Evolutionary conservation across 2,329 filamentous ascomycete species (phyloP).

Genomic region (Phialemoniopsis sp.): DNA sequence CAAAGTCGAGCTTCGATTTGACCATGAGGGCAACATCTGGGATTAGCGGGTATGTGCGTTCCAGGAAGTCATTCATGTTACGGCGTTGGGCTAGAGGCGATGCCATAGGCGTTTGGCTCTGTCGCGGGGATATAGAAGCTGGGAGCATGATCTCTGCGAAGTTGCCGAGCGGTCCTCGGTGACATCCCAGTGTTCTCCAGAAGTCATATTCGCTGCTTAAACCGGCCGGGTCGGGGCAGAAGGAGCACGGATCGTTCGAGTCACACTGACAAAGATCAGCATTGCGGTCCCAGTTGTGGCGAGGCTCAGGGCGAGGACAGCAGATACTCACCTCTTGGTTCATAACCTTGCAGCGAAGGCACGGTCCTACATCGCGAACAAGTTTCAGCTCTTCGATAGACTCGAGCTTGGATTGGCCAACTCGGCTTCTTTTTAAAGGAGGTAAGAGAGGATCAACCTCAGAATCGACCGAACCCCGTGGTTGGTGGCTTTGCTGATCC

Average conservation of each 20-base stretch:
- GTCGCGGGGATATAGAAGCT: conserved; percentile 41
- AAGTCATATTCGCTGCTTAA: conserved; percentile 32
- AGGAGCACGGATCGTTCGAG: conserved; percentile 41
- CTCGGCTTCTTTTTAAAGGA: conserved; percentile 48
- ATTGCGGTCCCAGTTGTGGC: background rate
- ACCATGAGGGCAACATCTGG: conserved; percentile 35
- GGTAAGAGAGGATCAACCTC: conserved; percentile 49
- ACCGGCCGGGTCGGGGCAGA: conserved; percentile 33
- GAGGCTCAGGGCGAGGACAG: no score
- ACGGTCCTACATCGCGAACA: conserved; percentile 40
- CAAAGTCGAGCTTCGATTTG: conserved; percentile 43
- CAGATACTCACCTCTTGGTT: conserved; percentile 36
- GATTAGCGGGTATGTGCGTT: conserved; percentile 38
- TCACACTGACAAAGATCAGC: conserved; percentile 39
- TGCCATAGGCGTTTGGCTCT: conserved; percentile 43
- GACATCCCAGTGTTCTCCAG: conserved; percentile 36
- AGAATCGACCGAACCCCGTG: conserved; percentile 36
- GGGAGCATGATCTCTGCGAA: conserved; percentile 47
- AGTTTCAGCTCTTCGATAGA: conserved; percentile 54
- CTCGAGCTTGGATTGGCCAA: conserved; percentile 48
- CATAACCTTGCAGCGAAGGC: conserved; percentile 45
- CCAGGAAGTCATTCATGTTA: conserved; percentile 48
- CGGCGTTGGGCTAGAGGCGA: conserved; percentile 44
- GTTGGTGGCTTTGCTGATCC: conserved; percentile 25
- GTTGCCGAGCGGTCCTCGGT: conserved; percentile 18